Evolutionary conservation across 2,329 filamentous ascomycete species (phyloP).

Genomic region (Pseudogymnoascus sp.): DNA sequence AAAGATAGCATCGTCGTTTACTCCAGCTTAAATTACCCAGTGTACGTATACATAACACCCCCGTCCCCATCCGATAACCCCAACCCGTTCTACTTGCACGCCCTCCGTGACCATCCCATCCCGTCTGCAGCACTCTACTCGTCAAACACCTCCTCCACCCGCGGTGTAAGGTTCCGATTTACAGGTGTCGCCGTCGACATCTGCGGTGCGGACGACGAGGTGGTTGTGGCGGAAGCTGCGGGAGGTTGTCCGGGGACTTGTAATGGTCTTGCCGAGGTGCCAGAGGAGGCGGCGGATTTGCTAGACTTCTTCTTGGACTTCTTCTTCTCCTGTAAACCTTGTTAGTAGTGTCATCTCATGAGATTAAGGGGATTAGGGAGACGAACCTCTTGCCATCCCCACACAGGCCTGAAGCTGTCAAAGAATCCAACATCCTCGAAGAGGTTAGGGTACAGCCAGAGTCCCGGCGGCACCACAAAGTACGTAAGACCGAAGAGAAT

Average conservation of each 20-base stretch:
- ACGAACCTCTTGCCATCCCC: constrained; percentile 95
- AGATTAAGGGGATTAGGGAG: not conserved
- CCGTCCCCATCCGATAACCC: not conserved
- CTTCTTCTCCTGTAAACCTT: constrained; percentile 25
- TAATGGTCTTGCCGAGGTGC: constrained; percentile 17
- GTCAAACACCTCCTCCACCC: constrained; percentile 36
- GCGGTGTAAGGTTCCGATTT: constrained; percentile 33
- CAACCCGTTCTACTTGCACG: not conserved
- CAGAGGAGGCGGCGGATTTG: constrained; percentile 23
- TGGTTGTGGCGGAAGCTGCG: constrained; percentile 24
- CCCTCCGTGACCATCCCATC: not conserved
- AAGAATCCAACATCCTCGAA: constrained; percentile 99
- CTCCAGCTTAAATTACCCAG: not conserved
- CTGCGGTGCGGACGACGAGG: constrained; percentile 31
- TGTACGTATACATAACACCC: not conserved
- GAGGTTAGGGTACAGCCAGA: constrained; percentile 97
- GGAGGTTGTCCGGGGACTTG: constrained; percentile 28
- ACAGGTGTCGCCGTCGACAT: constrained; percentile 27
- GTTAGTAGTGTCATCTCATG: not conserved
- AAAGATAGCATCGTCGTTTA: not conserved
- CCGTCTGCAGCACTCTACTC: constrained; percentile 12
- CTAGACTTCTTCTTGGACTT: constrained; percentile 30
- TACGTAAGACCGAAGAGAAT: constrained; percentile 92
- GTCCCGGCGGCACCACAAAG: constrained; percentile 71
- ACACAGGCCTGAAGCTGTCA: constrained; percentile 89